Evolutionary conservation across 2,329 filamentous ascomycete genomes (phyloP).

Genomic region (Clonostachys byssicola): DNA sequence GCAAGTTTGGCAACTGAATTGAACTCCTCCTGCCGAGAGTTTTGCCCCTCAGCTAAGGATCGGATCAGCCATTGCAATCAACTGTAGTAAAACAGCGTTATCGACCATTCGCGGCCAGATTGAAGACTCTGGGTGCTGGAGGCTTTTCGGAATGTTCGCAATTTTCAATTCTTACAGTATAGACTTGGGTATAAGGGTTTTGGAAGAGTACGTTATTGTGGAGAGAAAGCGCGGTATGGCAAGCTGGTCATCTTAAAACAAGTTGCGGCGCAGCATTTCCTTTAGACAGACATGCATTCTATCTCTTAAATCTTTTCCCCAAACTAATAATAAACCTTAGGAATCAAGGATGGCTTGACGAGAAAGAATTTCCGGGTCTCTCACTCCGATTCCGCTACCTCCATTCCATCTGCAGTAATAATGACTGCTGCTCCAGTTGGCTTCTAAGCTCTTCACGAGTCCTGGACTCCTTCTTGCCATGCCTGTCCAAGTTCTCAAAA

Average conservation of each 20-base stretch:
- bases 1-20: too few species aligned
- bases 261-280: neutral
- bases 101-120: conserved; percentile 3
- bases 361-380: too few species aligned
- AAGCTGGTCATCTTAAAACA: neutral
- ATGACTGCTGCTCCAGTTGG: too few species aligned
- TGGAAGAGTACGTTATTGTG: neutral
- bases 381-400: neutral
- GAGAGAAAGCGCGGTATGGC: neutral
- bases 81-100: conserved; percentile 17
- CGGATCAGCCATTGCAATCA: neutral
- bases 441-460: too few species aligned
- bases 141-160: conserved; percentile 4
- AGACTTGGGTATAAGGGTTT: neutral
- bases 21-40: too few species aligned
- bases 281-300: neutral
- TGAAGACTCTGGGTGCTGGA: conserved; percentile 2
- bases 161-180: neutral
- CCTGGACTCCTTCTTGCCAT: too few species aligned
- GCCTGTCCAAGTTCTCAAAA: too few species aligned
- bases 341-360: conserved; percentile 10
- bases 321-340: neutral
- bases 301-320: too few species aligned
- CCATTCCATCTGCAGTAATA: too few species aligned
- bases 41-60: too few species aligned